Conservation (phyloP, 2,329 filamentous ascomycete genomes). For the Colletotrichum cuscutae region DNA sequence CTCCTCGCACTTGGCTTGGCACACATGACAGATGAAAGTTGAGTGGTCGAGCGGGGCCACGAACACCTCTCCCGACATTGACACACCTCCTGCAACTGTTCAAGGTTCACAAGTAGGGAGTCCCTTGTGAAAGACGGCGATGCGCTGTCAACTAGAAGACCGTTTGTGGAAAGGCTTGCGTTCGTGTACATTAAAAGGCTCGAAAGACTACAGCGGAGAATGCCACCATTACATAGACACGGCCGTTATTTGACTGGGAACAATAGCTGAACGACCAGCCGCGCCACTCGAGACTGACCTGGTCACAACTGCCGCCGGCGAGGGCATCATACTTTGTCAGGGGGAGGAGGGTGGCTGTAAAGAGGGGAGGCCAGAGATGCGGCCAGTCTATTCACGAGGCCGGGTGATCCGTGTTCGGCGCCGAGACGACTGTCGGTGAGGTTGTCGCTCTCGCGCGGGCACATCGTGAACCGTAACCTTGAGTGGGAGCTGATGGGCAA, state of each 20-base stretch:
- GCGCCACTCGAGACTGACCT: neutral
- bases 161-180: conserved; percentile 45
- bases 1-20: neutral
- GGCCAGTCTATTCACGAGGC: conserved; percentile 14
- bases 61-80: conserved; percentile 4
- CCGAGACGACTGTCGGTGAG: conserved; percentile 13
- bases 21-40: conserved; percentile 6
- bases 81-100: neutral
- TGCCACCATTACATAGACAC: neutral
- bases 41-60: conserved; percentile 5
- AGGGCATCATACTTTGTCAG: neutral
- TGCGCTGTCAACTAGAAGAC: conserved; percentile 44
- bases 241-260: neutral
- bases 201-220: neutral
- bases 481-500: conserved; percentile 8
- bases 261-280: neutral
- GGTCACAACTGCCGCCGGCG: conserved; percentile 15
- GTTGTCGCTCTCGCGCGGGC: neutral
- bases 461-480: neutral
- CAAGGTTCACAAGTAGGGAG: conserved; percentile 7
- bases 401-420: neutral
- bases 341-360: neutral
- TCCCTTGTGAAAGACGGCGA: conserved; percentile 12
- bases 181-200: conserved; percentile 31
- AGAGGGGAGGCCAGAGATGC: conserved; percentile 4